Evolutionary conservation across 2,329 filamentous ascomycete genomes (phyloP).

Genomic region (Aureobasidium sp.): DNA sequence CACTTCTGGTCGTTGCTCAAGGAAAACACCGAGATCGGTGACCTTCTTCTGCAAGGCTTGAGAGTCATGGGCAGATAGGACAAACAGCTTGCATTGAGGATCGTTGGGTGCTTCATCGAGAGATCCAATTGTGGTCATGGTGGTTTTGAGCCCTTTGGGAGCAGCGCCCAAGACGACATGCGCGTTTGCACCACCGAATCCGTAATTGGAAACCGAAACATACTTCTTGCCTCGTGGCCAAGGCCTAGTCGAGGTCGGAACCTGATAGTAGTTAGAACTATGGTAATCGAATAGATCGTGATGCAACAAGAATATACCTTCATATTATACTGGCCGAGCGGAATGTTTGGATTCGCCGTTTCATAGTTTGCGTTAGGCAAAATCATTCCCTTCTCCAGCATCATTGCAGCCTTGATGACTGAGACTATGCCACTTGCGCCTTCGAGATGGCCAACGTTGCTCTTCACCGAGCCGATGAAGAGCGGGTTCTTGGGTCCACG

Average conservation of each 20-base stretch:
- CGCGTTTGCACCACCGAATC: conserved; percentile 25
- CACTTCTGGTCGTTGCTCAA: conserved; percentile 4
- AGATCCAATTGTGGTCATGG: background rate
- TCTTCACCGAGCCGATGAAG: conserved; percentile 22
- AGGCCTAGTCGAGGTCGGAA: background rate
- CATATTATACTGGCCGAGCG: background rate
- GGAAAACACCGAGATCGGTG: background rate
- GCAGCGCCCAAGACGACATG: conserved; percentile 17
- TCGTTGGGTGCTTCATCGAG: background rate
- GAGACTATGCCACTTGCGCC: conserved; percentile 40
- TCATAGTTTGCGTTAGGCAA: conserved; percentile 19
- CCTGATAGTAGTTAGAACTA: background rate
- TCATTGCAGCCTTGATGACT: conserved; percentile 29
- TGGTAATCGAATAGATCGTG: background rate
- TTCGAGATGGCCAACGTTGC: conserved; percentile 43
- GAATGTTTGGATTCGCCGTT: background rate
- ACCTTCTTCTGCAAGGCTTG: conserved; percentile 6
- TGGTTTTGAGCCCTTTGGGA: background rate
- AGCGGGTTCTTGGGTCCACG: background rate
- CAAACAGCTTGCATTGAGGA: background rate
- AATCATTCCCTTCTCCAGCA: conserved; percentile 24
- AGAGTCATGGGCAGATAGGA: conserved; percentile 1
- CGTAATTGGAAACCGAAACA: conserved; percentile 22
- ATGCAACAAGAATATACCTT: background rate
- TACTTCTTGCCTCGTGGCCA: conserved; percentile 6